A percentile compares a stretch with the other conserved stretches of the same genome.
Conservation (phyloP, 805 yeast species). For the Metschnikowia orientalis region DNA sequence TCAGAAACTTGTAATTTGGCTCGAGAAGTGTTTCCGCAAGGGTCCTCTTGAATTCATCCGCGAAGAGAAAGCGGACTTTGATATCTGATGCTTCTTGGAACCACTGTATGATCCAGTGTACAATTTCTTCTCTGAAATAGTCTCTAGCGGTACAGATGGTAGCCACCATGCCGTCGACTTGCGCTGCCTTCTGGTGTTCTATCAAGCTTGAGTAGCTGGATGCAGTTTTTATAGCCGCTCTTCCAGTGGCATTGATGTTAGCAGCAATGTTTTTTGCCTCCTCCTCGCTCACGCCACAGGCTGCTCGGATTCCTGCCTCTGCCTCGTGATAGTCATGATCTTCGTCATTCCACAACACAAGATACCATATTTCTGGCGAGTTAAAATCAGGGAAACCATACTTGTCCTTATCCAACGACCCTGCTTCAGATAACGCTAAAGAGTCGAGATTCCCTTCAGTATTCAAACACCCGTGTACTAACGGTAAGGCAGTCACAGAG, state of each 20-base stretch:
- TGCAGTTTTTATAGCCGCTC: conserved; percentile 42
- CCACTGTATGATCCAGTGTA: conserved; percentile 49
- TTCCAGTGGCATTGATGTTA: conserved; percentile 47
- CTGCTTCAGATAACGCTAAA: conserved; percentile 25
- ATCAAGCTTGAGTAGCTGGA: conserved; percentile 20
- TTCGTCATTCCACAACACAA: conserved; percentile 78
- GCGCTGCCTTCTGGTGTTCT: conserved; percentile 36
- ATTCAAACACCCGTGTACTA: conserved; percentile 30
- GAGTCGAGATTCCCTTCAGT: conserved; percentile 23
- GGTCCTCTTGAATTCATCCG: conserved; percentile 32
- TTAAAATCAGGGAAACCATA: conserved; percentile 36
- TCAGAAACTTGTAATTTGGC: conserved; percentile 30
- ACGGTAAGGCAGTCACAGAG: conserved; percentile 38
- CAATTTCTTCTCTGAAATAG: conserved; percentile 44
- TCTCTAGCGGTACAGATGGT: conserved; percentile 51
- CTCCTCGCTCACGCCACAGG: conserved; percentile 22
- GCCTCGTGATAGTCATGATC: conserved; percentile 60
- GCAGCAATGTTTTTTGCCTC: conserved; percentile 37
- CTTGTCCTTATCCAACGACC: conserved; percentile 27
- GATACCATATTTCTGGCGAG: conserved; percentile 33
- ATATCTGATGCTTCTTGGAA: conserved; percentile 34
- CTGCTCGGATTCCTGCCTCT: conserved; percentile 39
- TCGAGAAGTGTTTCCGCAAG: conserved; percentile 44
- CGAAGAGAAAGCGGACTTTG: conserved; percentile 21
- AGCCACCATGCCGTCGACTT: conserved; percentile 50